Conservation (phyloP, 495 filamentous ascomycete genomes). For the Lasiosphaeria ovina region DNA sequence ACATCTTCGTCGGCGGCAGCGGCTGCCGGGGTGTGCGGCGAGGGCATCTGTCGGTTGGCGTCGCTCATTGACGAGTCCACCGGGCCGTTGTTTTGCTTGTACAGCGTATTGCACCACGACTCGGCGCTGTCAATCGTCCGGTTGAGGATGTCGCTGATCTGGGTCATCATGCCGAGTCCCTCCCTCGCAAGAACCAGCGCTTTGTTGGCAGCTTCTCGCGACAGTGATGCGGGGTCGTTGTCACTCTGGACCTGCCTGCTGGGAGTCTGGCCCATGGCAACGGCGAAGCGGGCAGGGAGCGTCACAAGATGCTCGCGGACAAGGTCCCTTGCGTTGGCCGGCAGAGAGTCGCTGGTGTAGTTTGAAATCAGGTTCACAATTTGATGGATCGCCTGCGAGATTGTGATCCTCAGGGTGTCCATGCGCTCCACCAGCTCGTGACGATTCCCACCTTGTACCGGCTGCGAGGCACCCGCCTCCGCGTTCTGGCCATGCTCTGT, state of each 20-base stretch:
- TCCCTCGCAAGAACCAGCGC: slow-evolving; percentile 82
- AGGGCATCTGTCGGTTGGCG: not conserved
- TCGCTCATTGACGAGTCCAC: too few species aligned
- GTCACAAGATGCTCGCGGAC: slow-evolving; percentile 77
- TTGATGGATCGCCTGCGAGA: slow-evolving; percentile 70
- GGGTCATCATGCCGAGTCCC: slow-evolving; percentile 82
- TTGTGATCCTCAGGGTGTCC: too few species aligned
- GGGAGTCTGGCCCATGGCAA: too few species aligned
- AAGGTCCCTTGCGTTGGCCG: slow-evolving; percentile 74
- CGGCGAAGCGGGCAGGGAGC: slow-evolving; percentile 63
- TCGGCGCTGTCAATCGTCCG: slow-evolving; percentile 84
- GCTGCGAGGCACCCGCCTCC: slow-evolving; percentile 26
- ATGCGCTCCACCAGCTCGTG: too few species aligned
- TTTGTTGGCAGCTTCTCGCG: slow-evolving; percentile 56
- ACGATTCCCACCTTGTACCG: too few species aligned
- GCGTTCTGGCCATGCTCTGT: slow-evolving; percentile 11
- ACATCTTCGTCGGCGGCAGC: not conserved
- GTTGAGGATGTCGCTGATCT: slow-evolving; percentile 77
- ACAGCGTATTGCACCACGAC: slow-evolving; percentile 77
- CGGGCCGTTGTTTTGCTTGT: slow-evolving; percentile 42
- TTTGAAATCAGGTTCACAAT: slow-evolving; percentile 71
- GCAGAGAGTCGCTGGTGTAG: slow-evolving; percentile 80
- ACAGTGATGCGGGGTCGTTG: slow-evolving; percentile 35
- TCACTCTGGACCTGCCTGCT: slow-evolving; percentile 31
- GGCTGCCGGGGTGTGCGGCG: not conserved